Base-by-base conservation (phyloP, 2,329 filamentous ascomycete species). In the Diplocarpon rosae region DNA sequence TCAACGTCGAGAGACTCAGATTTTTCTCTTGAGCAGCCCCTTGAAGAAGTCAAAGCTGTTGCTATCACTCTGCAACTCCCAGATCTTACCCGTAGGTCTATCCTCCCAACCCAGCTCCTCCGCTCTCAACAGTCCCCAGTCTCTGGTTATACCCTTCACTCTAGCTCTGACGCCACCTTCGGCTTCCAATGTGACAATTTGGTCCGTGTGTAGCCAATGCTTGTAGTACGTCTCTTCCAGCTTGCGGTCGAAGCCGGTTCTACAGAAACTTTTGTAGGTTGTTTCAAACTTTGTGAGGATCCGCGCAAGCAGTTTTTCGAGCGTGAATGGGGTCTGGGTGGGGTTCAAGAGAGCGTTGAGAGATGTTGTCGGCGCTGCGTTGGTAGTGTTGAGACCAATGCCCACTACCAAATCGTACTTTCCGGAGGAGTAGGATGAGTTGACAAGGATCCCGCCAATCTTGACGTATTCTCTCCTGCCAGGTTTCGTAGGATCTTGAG, bases 21-120 rank as follows among this genome's bases (percentile, higher is more conserved):
- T 46, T 70, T 94, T 96, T 58, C 82, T 76, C 68, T 78, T 86
- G 15, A 98, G 69, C 57, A 98, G 60, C 0, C 92, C 92, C 60
- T 77, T 85, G 67, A 95, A 94, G 63, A 95, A 98, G 65, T 98
- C 92, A 68, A 98, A 98, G 63, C 89, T 95, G 60, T 98, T 98
- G 62, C 89, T 87, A 63, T 98, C 92, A 63, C 88, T 95, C 69
- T 95, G 89, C 65, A 98, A 65, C 56, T 83, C 78, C 75, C 84
- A 90, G 39, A 83, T 69, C 64, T 75, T 84, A 0, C 90, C 89
- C 0, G 85, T 95, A 2, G 72, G 69, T 42, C 80, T 70, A 51
- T 87, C 86, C 47, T 83, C 75, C 62, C 71, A 75, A 2, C 80
- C 81, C 42, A 93, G 64, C 69, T 96, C 89, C 63, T 95, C 85